These are phyloP conservation scores for Lasiodiplodia sp. DNA, from an alignment of 2,329 filamentous ascomycete species.

Conservation along the genomic window DNA sequence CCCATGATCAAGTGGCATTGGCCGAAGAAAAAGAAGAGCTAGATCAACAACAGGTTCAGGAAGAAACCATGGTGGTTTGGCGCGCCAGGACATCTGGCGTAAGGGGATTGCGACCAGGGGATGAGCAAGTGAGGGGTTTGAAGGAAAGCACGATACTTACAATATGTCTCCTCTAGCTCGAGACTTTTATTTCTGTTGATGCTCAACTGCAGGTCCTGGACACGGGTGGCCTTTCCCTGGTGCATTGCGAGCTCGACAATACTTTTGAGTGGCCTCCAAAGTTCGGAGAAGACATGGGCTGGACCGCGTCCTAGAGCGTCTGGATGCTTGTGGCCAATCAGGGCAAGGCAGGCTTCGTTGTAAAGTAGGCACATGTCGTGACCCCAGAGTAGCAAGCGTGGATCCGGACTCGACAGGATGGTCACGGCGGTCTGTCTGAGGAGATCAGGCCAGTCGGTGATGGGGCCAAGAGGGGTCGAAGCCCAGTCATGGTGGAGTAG, in stretches of 20 bases:
- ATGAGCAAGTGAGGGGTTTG: neutral
- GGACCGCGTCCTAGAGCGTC: conserved; percentile 65
- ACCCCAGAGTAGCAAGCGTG: conserved; percentile 62
- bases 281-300: conserved; percentile 22
- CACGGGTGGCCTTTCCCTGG: conserved; percentile 25
- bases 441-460: conserved; percentile 72
- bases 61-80: neutral
- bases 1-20: neutral
- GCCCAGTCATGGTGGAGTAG: conserved; percentile 65
- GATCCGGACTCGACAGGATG: conserved; percentile 64
- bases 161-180: conserved; percentile 30
- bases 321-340: conserved; percentile 77
- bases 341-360: conserved; percentile 70
- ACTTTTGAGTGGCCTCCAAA: conserved; percentile 17
- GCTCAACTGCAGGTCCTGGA: conserved; percentile 9
- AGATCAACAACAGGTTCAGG: no score
- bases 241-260: conserved; percentile 28
- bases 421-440: conserved; percentile 77
- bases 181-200: conserved; percentile 18
- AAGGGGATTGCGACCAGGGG: no score
- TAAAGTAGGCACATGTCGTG: conserved; percentile 74
- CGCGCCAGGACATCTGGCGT: neutral
- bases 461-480: conserved; percentile 73
- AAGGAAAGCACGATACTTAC: conserved; percentile 11
- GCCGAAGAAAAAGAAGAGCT: neutral